These are phyloP conservation scores for Plenodomus biglobosus DNA, from an alignment of 2,329 filamentous ascomycete species.

Conservation along the genomic window DNA sequence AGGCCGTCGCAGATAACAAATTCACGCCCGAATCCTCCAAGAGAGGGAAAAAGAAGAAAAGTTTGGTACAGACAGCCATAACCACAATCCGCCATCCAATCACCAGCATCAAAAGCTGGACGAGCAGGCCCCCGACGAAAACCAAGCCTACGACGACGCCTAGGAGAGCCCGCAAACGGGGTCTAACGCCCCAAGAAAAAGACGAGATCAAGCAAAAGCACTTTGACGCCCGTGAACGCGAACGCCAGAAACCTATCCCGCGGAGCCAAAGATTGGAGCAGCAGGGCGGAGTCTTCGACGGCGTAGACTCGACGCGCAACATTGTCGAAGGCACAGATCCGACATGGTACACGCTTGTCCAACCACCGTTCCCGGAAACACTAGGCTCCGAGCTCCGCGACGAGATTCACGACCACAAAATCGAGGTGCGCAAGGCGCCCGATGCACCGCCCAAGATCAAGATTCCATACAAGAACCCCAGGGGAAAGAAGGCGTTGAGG, in stretches of 20 bases:
- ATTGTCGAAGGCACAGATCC: constrained; percentile 63
- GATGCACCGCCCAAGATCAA: constrained; percentile 14
- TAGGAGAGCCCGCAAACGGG: background rate
- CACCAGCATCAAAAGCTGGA: constrained; percentile 19
- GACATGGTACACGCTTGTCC: constrained; percentile 72
- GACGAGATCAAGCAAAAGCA: constrained; percentile 8
- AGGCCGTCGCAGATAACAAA: constrained; percentile 8
- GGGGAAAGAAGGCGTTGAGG: constrained; percentile 32
- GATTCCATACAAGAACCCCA: constrained; percentile 5
- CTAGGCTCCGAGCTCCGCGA: constrained; percentile 80
- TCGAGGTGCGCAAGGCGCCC: constrained; percentile 57
- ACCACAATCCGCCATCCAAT: constrained; percentile 22
- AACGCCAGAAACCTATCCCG: background rate
- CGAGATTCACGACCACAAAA: constrained; percentile 65
- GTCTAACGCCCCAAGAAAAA: constrained; percentile 13
- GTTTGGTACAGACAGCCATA: constrained; percentile 15
- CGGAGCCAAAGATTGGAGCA: constrained; percentile 14
- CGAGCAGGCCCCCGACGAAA: constrained; percentile 5
- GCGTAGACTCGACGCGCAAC: constrained; percentile 72
- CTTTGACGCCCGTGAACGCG: background rate
- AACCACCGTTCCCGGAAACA: constrained; percentile 73
- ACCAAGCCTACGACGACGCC: too few species aligned
- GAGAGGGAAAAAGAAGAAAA: constrained; percentile 11
- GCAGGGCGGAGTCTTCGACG: constrained; percentile 38
- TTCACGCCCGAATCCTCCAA: constrained; percentile 2